Evolutionary conservation across 1,284 basidiomycete species (phyloP).

Genomic region (Pholiota adiposa): DNA sequence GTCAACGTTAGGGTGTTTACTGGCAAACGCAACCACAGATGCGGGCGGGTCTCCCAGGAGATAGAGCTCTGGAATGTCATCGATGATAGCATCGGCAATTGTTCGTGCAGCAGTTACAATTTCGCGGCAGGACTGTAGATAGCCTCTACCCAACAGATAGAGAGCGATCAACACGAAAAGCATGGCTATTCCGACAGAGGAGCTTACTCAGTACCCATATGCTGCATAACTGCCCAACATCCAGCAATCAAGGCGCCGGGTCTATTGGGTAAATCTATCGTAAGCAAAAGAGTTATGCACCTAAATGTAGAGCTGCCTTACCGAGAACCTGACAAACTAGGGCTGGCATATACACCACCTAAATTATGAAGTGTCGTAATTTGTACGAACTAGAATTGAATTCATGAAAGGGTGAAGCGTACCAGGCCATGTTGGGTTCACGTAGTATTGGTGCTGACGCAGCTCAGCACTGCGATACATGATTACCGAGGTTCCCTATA

Average conservation of each 20-base stretch:
- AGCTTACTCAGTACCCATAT: slow-evolving; percentile 82
- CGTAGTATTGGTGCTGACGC: slow-evolving; percentile 83
- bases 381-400: slow-evolving; percentile 14
- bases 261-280: slow-evolving; percentile 41
- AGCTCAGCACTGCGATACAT: slow-evolving; percentile 85
- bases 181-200: not conserved
- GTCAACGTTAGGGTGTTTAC: slow-evolving; percentile 61
- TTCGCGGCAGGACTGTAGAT: slow-evolving; percentile 83
- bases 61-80: slow-evolving; percentile 79
- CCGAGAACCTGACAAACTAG: slow-evolving; percentile 89
- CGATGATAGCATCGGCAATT: slow-evolving; percentile 69
- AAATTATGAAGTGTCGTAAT: slow-evolving; percentile 7
- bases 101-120: slow-evolving; percentile 80
- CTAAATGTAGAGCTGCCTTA: slow-evolving; percentile 36
- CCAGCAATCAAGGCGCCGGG: slow-evolving; percentile 94
- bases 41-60: slow-evolving; percentile 90
- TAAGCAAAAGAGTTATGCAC: not conserved
- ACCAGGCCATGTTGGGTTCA: slow-evolving; percentile 82
- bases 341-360: slow-evolving; percentile 84
- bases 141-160: slow-evolving; percentile 70
- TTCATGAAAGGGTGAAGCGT: slow-evolving; percentile 15
- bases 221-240: slow-evolving; percentile 95
- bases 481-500: slow-evolving; percentile 88
- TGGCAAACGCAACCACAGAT: slow-evolving; percentile 89
- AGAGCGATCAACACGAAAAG: not conserved